A percentile compares a stretch with the other conserved stretches of the same genome.
Conservation (phyloP, 306 rosid species). For the Fagus sylvatica region DNA sequence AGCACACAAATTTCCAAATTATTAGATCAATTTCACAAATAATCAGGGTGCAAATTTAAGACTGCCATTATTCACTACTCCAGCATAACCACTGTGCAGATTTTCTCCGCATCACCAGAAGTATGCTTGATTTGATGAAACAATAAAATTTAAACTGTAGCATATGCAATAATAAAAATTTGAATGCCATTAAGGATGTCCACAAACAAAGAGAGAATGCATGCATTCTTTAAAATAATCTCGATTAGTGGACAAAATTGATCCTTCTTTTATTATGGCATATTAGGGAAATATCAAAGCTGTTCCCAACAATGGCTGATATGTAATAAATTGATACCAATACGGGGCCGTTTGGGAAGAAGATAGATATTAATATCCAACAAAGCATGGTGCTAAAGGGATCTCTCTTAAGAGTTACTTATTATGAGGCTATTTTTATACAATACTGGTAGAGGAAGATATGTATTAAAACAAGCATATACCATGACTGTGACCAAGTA, state of each 20-base stretch:
- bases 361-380: background rate
- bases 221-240: background rate
- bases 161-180: background rate
- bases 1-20: constrained; percentile 28
- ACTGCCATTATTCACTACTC: background rate
- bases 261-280: background rate
- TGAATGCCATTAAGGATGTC: constrained; percentile 1
- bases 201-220: background rate
- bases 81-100: background rate
- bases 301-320: background rate
- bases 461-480: background rate
- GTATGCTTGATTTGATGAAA: background rate
- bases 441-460: background rate
- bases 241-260: background rate
- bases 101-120: background rate
- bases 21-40: constrained; percentile 22
- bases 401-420: background rate
- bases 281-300: background rate
- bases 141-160: background rate
- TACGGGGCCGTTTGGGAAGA: background rate
- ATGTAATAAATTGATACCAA: constrained; percentile 10
- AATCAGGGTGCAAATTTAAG: constrained; percentile 8
- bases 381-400: background rate
- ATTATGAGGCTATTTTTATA: background rate
- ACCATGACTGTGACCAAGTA: background rate